phyloP scores from a whole-genome alignment of 2,329 filamentous ascomycete species.

The Chrysoporthe cubensis region DNA sequence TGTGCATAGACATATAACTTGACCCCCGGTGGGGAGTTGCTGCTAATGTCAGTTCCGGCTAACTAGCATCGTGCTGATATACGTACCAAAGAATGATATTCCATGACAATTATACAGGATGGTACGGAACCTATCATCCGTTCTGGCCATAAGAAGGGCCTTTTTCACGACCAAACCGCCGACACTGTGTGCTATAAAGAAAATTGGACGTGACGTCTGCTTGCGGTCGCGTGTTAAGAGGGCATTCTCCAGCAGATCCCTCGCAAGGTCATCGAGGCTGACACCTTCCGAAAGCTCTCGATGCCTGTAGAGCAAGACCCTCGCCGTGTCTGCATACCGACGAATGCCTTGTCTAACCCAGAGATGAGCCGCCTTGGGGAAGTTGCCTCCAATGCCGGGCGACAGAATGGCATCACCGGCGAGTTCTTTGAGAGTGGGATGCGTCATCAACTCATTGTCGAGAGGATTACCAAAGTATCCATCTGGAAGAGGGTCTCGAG shows the following conservation, averaged over 20 bases:
- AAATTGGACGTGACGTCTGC: conserved; percentile 52
- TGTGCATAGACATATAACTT: conserved; percentile 63
- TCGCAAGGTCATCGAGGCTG: conserved; percentile 50
- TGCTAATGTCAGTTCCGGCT: conserved; percentile 35
- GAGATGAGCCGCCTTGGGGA: conserved; percentile 43
- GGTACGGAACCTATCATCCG: conserved; percentile 42
- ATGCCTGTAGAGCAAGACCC: conserved; percentile 58
- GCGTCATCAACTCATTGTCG: conserved; percentile 31
- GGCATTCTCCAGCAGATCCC: conserved; percentile 51
- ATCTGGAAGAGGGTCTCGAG: conserved; percentile 51
- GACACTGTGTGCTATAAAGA: conserved; percentile 65
- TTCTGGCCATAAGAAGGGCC: conserved; percentile 54
- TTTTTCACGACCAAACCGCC: conserved; percentile 64
- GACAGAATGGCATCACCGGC: conserved; percentile 38
- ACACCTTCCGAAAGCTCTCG: conserved; percentile 46
- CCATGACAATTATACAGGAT: conserved; percentile 63
- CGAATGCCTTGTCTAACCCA: conserved; percentile 60
- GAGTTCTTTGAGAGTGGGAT: conserved; percentile 38
- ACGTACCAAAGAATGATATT: conserved; percentile 61
- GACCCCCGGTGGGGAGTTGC: conserved; percentile 66
- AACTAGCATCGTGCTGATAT: not conserved
- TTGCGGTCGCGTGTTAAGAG: conserved; percentile 36
- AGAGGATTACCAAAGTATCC: conserved; percentile 49
- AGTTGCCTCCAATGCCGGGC: conserved; percentile 38
- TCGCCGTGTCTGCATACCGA: conserved; percentile 49